phyloP scores from a whole-genome alignment of 1,284 basidiomycete species.

The Thelephora terrestris region DNA sequence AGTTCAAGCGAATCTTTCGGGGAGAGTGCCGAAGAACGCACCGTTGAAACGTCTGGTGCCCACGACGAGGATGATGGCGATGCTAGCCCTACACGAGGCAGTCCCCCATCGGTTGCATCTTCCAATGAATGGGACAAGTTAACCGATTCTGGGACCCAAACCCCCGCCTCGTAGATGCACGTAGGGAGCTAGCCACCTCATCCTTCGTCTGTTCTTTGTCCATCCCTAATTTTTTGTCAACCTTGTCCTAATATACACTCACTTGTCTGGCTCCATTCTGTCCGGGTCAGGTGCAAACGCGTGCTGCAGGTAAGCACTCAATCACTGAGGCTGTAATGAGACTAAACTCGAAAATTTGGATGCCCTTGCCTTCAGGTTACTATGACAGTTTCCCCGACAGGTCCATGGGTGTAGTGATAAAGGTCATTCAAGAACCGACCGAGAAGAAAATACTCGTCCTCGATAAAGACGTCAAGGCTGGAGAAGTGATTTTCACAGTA shows the following conservation, averaged over 20 bases:
- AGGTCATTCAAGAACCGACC: slow-evolving; percentile 25
- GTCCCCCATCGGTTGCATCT: slow-evolving; percentile 70
- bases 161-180: slow-evolving; percentile 28
- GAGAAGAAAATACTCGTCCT: slow-evolving; percentile 50
- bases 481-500: slow-evolving; percentile 70
- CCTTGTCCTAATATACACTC: slow-evolving; percentile 15
- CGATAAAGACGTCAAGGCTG: slow-evolving; percentile 55
- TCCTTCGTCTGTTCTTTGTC: slow-evolving; percentile 11
- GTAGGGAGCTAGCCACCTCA: slow-evolving; percentile 9
- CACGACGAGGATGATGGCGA: slow-evolving; percentile 35
- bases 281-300: slow-evolving; percentile 43
- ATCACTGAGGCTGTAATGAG: slow-evolving; percentile 8
- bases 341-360: neutral
- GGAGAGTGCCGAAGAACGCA: slow-evolving; percentile 17
- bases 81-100: slow-evolving; percentile 44
- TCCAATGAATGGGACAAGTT: slow-evolving; percentile 82
- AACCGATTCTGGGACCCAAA: slow-evolving; percentile 57
- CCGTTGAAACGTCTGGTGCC: slow-evolving; percentile 14
- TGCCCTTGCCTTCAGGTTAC: slow-evolving; percentile 43
- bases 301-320: slow-evolving; percentile 63
- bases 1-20: slow-evolving; percentile 44
- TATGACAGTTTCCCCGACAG: slow-evolving; percentile 64
- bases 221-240: slow-evolving; percentile 14
- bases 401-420: slow-evolving; percentile 57
- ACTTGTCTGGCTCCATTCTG: slow-evolving; percentile 19